Evolutionary conservation across 805 yeast species (phyloP), one percentile per base, ranked within the genome.

Genomic region (Candida takata): DNA sequence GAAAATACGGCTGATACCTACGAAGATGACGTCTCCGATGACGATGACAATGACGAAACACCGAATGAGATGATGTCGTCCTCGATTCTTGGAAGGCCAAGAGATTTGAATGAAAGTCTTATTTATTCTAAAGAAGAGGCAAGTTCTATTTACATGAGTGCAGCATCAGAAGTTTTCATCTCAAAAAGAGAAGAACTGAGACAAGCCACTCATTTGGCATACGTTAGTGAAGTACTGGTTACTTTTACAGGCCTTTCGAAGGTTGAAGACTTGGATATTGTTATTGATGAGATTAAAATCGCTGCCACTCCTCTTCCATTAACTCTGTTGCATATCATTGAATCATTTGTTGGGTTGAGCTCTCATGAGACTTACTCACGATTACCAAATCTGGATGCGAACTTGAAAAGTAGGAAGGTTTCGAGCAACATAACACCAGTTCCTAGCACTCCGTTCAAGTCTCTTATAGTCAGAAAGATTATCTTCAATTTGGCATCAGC

Each of bases 91-190:
- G 37, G 40, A 24, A 41, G 19, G n/a, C 42, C 46, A 7, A 40
- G 19, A 8, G 48, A 47, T 24, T 51, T 78, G 38, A 54, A 68
- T 54, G 70, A 69, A 25, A 79, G 86, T 47, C 69, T 74, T 60
- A 62, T 77, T 25, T 79, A 78, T 51, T 76, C 90, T 2, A 79
- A 74, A 36, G 77, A 72, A 34, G 82, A 79, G 37, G 81, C 84
- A 1, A 69, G 76, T 31, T 77, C 87, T 3, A 69, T 84, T 14
- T 85, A 83, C 52, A 77, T 84, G 88, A 84, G 94, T 57, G 94
- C 95, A 3, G 65, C 80, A 9, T 76, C 84, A 0, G 68, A 71
- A 33, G 52, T 74, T 2, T 60, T 68, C 33, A 54, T 46, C 17
- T 44, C 54, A 3, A 40, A 42, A 25, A 41, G 38, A 9, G 27